phyloP scores from a whole-genome alignment of 2,329 filamentous ascomycete genomes.

The Fusarium siculi region DNA sequence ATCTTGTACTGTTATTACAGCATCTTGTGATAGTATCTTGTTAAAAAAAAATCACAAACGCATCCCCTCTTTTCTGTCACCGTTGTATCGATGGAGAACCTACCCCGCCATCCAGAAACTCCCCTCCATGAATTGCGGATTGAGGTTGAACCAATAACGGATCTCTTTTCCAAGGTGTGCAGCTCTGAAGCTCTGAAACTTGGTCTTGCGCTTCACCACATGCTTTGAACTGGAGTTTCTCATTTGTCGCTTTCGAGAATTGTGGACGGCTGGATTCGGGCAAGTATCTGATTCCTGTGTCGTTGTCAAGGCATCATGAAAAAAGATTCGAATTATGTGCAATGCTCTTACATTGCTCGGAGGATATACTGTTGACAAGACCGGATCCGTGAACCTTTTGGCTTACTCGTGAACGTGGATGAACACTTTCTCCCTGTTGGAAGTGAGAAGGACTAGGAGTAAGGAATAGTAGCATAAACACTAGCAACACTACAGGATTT shows the following conservation, averaged over 20 bases:
- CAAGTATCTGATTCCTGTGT: not conserved
- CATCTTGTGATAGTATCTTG: not conserved
- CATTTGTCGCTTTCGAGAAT: constrained; percentile 28
- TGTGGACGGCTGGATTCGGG: not conserved
- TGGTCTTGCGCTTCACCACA: constrained; percentile 30
- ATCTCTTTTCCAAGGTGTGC: constrained; percentile 43
- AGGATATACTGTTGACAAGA: not conserved
- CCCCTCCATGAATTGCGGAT: not conserved
- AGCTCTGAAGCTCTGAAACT: constrained; percentile 30
- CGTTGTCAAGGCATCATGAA: not conserved
- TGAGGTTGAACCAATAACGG: constrained; percentile 43
- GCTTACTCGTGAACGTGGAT: not conserved
- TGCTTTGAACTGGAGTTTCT: constrained; percentile 27
- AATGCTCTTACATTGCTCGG: not conserved
- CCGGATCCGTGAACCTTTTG: not conserved
- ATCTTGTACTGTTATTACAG: not conserved
- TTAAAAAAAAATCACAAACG: not conserved
- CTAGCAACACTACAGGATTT: not conserved
- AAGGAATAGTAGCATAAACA: not conserved
- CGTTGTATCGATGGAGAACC: not conserved
- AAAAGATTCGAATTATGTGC: not conserved
- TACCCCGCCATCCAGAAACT: constrained; percentile 29
- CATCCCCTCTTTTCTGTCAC: not conserved
- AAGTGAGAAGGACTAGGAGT: not conserved
- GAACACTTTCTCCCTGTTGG: not conserved